Base-by-base conservation (phyloP, 495 filamentous ascomycete genomes). In the Lineolata rhizophorae region DNA sequence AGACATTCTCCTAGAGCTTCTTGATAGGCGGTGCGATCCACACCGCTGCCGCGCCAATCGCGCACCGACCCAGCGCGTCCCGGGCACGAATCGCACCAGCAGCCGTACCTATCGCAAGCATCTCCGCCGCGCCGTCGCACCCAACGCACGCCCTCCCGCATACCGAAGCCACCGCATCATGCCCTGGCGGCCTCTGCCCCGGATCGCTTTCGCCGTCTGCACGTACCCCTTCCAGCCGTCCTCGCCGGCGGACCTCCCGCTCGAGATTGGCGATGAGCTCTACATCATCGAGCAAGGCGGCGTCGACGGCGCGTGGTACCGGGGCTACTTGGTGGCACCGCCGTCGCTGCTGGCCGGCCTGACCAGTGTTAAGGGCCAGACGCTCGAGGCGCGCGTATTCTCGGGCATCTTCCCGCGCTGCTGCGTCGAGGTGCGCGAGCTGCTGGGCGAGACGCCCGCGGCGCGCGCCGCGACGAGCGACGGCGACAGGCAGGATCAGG, bases 201-300 rank as follows among this genome's bases (percentile, higher is more conserved):
- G 80, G 44, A 94, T 97, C 59, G 87, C 83, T 44, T 95, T 94
- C 57, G 90, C 85, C 39, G 76, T 97, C 50, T 85, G 84, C 50
- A 78, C 72, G 38, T 85, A 83, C 49, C 87, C 87, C 19, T 97
- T 95, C 56, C 65, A 72, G 36, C 76, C 87, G 29, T 72, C 76
- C 20, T 74, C 70, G 35, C 71, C 84, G 18, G 79, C 79, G 43
- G 87, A 97, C 53, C 70, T 97, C n/a, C 85, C 87, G 10, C 68
- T 97, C 45, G 82, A 97, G 53, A 72, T 97, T 18, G 87, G 87
- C 47, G 87, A 97, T 62, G 87, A 95, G 53, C 61, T 97, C 32
- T 97, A 97, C 54, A 91, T 97, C 35, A 93, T 97, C 47, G 87
- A 97, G 56, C 80, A 93, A 53, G 73, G 74, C n/a, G 84, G 83